Conservation (phyloP, 129 eudicot genomes). For the Flaveria trinervia region DNA sequence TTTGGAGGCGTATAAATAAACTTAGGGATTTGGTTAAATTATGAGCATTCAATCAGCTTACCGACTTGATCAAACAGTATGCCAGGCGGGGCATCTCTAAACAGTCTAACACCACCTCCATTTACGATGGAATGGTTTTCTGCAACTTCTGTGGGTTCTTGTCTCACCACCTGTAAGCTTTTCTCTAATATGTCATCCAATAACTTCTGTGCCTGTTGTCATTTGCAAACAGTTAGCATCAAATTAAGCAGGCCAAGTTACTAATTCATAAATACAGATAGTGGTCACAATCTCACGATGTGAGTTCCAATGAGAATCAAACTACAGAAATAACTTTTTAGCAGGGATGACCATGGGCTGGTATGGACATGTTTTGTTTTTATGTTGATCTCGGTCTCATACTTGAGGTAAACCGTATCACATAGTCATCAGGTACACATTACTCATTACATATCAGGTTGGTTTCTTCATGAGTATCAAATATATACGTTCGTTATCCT, state of each 20-base stretch:
- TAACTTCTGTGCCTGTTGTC: conserved; percentile 60
- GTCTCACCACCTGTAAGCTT: conserved; percentile 53
- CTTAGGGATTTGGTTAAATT: neutral
- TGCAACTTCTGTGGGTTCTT: conserved; percentile 27
- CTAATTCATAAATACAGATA: neutral
- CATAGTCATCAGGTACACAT: too few species aligned
- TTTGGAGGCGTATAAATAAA: neutral
- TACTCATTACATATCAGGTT: neutral
- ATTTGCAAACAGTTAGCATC: conserved; percentile 11
- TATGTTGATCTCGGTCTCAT: too few species aligned
- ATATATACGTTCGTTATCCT: neutral
- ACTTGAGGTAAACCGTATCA: too few species aligned
- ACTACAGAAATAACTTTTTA: neutral
- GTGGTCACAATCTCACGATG: too few species aligned
- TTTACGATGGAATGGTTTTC: conserved; percentile 31
- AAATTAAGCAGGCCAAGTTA: neutral
- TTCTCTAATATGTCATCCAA: conserved; percentile 67
- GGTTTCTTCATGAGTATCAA: neutral
- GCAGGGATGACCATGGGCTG: neutral
- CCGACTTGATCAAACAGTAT: conserved; percentile 73
- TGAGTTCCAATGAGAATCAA: neutral
- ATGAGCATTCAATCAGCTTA: conserved; percentile 28
- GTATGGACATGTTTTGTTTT: too few species aligned
- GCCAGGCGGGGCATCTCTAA: conserved; percentile 73
- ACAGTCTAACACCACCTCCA: conserved; percentile 73